Percentiles rank a stretch among this genome's conserved stretches.
phyloP scores from a whole-genome alignment of 179 eudicot genomes.

The Actinidia arguta region DNA sequence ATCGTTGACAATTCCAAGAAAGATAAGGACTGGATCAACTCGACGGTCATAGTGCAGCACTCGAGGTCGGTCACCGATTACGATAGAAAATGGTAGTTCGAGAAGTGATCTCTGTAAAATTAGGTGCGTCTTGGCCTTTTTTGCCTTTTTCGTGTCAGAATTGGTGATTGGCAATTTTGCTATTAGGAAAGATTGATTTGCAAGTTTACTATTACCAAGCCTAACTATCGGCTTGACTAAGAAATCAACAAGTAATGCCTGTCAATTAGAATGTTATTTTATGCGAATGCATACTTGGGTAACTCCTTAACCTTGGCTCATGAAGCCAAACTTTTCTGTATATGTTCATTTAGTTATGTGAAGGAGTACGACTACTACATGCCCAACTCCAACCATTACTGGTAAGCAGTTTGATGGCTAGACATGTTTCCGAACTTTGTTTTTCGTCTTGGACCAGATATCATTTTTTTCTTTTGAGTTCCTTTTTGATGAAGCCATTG shows the following conservation, averaged over 20 bases:
- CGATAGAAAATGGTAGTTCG: constrained; percentile 41
- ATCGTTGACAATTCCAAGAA: constrained; percentile 77
- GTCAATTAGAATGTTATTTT: background rate
- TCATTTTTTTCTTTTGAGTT: background rate
- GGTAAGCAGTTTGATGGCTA: background rate
- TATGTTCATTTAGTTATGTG: background rate
- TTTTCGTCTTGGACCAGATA: background rate
- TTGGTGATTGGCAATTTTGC: too few relatives aligned
- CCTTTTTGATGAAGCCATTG: background rate
- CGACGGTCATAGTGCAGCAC: constrained; percentile 85
- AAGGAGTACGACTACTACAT: background rate
- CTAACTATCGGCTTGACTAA: background rate
- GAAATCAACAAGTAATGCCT: background rate
- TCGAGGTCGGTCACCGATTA: constrained; percentile 87
- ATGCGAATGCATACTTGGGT: too few relatives aligned
- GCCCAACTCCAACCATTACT: background rate
- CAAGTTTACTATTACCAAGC: too few relatives aligned
- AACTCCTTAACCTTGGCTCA: too few relatives aligned
- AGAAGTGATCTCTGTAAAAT: background rate
- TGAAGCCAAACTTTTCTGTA: too few relatives aligned
- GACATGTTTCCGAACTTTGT: background rate
- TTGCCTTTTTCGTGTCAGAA: background rate
- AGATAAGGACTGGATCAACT: constrained; percentile 93
- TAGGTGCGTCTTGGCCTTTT: constrained; percentile 16
- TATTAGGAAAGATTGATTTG: background rate